Evolutionary conservation across 163 green algal species (phyloP).

Genomic region (Prototheca wickerhamii): DNA sequence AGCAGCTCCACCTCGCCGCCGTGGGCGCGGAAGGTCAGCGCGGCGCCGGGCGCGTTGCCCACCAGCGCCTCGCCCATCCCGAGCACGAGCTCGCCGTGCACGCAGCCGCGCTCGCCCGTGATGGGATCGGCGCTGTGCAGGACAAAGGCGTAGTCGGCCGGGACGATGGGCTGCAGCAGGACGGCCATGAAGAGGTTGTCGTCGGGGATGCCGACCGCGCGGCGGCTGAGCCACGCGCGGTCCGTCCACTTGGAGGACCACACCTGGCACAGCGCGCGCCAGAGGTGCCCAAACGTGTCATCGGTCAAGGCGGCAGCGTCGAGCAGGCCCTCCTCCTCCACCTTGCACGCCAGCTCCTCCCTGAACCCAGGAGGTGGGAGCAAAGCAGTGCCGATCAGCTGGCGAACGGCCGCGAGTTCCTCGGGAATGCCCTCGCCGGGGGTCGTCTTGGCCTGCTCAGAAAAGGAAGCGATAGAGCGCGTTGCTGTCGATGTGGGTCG

Average conservation of each 20-base stretch:
- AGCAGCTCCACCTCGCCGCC: constrained; percentile 22
- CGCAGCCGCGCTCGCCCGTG: constrained; percentile 38
- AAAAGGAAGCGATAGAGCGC: not conserved
- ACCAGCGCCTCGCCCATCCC: constrained; percentile 87
- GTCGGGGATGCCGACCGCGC: constrained; percentile 60
- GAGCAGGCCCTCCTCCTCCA: not conserved
- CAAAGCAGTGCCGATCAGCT: not conserved
- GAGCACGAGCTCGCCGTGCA: constrained; percentile 80
- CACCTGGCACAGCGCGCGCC: constrained; percentile 33
- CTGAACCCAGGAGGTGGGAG: not conserved
- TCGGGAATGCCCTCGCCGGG: not conserved
- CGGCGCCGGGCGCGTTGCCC: constrained; percentile 65
- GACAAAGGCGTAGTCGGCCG: constrained; percentile 82
- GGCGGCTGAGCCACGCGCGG: constrained; percentile 72
- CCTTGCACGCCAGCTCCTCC: not conserved
- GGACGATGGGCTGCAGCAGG: constrained; percentile 65
- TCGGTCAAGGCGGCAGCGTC: not conserved
- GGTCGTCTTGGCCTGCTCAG: not conserved
- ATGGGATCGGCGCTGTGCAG: constrained; percentile 84
- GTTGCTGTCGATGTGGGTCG: not conserved
- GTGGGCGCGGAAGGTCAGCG: constrained; percentile 48
- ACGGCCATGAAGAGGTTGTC: constrained; percentile 71
- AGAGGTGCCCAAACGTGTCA: no score
- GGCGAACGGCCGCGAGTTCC: not conserved
- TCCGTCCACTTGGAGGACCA: constrained; percentile 90